Base-by-base conservation (phyloP, 495 filamentous ascomycete genomes). In the Tetracladium setigerum region DNA sequence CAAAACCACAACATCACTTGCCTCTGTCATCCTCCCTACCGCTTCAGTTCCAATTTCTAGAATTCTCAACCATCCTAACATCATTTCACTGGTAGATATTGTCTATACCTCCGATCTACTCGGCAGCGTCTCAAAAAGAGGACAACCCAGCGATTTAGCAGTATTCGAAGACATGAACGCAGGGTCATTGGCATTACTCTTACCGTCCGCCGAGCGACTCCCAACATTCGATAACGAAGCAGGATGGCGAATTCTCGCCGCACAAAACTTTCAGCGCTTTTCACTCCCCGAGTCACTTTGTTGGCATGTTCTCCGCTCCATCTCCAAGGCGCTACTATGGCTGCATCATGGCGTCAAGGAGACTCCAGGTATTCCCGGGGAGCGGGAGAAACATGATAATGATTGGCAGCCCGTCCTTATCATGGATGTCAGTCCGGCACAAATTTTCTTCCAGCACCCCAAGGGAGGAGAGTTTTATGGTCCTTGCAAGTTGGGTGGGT, bases 391-490 rank as follows among this genome's bases (percentile, higher is more conserved):
- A 24, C 44, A 57, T 4, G 56, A 69, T 38, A 30, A 35, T 18
- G 67, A 69, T 41, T 76, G 71, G 71, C 47, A 65, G 40, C 60
- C 69, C 2, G 63, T 74, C 4, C 49, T 77, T 45, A 71, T 75
- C 46, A 54, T 65, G 18, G 58, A 66, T 36, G 57, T 77, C 31
- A 47, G 24, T 19, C 59, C 70, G 0, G 49, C 50, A 19, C 74
- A 70, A 36, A 64, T 77, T 30, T 70, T 67, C 44, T 48, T 77
- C 44, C 53, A 63, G 54, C 60, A 66, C 27, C 67, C 70, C 6
- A 53, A 56, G n/a, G 67, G 67, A 12, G 46, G 43, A 2, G 71
- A 77, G 59, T 69, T 62, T 41, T 76, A 74, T 36, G 72, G 70
- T 1, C 36, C 45, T 4, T 72, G 71, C 42, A 76, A 73, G 59